Evolutionary conservation across 148 eudicot species (phyloP).

Genomic region (Beta vulgaris): DNA sequence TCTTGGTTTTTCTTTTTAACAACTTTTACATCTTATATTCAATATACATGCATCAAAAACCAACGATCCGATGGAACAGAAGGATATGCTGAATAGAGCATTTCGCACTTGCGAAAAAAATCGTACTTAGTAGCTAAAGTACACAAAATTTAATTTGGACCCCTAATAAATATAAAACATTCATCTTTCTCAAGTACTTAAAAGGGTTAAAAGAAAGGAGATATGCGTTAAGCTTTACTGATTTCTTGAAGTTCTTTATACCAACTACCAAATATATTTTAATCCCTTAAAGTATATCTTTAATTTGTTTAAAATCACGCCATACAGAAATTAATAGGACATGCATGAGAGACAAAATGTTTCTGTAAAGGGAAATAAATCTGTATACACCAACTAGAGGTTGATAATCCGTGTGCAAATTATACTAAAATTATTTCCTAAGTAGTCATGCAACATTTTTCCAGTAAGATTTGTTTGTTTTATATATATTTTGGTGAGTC

Average conservation of each 20-base stretch:
- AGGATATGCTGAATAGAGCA: too few relatives aligned
- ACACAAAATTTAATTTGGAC: too few relatives aligned
- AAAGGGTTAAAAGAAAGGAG: neutral
- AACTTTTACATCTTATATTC: too few relatives aligned
- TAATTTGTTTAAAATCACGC: neutral
- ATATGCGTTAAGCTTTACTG: neutral
- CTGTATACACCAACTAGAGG: neutral
- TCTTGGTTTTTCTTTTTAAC: too few relatives aligned
- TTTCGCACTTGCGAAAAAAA: too few relatives aligned
- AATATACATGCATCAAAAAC: too few relatives aligned
- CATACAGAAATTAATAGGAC: neutral
- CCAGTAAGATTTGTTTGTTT: neutral
- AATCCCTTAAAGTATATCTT: neutral
- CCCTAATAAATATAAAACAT: too few relatives aligned
- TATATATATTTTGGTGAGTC: neutral
- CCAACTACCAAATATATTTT: too few relatives aligned
- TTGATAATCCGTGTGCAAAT: slow-evolving; percentile 11
- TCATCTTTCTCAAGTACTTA: neutral
- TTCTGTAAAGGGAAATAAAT: slow-evolving; percentile 5
- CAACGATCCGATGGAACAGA: too few relatives aligned
- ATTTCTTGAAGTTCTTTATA: neutral
- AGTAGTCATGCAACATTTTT: slow-evolving; percentile 3
- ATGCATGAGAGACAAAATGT: slow-evolving; percentile 7
- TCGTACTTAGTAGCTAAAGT: too few relatives aligned
- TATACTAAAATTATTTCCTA: neutral